Evolutionary conservation across 2,329 filamentous ascomycete species (phyloP).

Genomic region (Cercospora zeae-maydis): DNA sequence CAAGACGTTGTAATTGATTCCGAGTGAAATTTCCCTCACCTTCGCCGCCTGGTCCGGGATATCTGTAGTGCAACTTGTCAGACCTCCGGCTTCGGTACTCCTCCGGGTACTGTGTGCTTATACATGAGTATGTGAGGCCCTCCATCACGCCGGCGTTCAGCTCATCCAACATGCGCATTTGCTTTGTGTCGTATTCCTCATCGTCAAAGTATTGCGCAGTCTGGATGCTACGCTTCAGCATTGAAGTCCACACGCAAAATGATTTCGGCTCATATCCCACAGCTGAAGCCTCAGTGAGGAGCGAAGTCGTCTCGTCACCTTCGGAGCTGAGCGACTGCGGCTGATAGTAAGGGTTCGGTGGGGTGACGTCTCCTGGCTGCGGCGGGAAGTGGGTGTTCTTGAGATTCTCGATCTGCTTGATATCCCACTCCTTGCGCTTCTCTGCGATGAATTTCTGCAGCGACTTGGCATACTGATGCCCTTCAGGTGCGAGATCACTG

Average conservation of each 20-base stretch:
- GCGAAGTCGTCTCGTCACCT: conserved; percentile 13
- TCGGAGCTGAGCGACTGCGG: conserved; percentile 36
- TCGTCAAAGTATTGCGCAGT: conserved; percentile 90
- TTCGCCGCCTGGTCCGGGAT: conserved; percentile 91
- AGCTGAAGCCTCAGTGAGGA: conserved; percentile 20
- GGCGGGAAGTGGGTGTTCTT: conserved; percentile 82
- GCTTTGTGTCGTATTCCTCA: conserved; percentile 93
- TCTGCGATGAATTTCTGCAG: conserved; percentile 79
- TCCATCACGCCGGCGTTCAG: conserved; percentile 91
- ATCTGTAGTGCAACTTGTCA: conserved; percentile 94
- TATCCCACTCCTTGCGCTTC: conserved; percentile 76
- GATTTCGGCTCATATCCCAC: conserved; percentile 62
- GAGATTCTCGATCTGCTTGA: conserved; percentile 74
- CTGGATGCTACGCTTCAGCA: conserved; percentile 85
- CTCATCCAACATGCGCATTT: conserved; percentile 70
- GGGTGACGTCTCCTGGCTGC: conserved; percentile 82
- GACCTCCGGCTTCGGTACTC: conserved; percentile 75
- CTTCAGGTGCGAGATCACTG: conserved; percentile 76
- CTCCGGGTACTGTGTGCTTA: conserved; percentile 70
- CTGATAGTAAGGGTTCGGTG: conserved; percentile 83
- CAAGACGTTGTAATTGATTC: neutral
- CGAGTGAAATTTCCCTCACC: conserved; percentile 35
- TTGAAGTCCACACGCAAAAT: conserved; percentile 98
- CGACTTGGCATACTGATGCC: conserved; percentile 71
- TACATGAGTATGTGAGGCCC: conserved; percentile 90